Conservation (phyloP, 2,329 filamentous ascomycete genomes). For the Aspergillus sp. region DNA sequence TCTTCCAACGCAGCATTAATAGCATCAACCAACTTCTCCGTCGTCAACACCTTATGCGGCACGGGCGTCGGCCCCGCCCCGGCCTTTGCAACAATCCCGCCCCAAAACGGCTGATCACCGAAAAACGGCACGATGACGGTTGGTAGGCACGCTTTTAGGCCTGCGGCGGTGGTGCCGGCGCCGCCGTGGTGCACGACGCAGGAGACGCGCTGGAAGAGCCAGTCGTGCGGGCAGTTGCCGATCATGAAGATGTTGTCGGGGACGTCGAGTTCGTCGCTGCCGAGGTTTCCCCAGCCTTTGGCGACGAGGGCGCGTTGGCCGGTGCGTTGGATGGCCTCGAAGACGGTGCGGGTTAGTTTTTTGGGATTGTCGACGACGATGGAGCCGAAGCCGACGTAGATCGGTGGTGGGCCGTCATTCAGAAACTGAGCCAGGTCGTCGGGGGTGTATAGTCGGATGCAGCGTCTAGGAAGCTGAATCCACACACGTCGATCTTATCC, state of each 20-base stretch:
- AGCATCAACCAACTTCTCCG: slow-evolving; percentile 61
- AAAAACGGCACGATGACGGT: slow-evolving; percentile 85
- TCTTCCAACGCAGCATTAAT: slow-evolving; percentile 58
- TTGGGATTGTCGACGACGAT: slow-evolving; percentile 76
- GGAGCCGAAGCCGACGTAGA: slow-evolving; percentile 80
- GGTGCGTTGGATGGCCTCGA: slow-evolving; percentile 62
- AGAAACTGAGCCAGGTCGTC: slow-evolving; percentile 64
- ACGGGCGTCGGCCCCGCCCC: slow-evolving; percentile 69
- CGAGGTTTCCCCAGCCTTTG: slow-evolving; percentile 83
- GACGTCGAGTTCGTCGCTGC: slow-evolving; percentile 63
- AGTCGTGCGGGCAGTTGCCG: slow-evolving; percentile 82
- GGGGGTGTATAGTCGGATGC: slow-evolving; percentile 63
- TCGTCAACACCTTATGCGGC: slow-evolving; percentile 63
- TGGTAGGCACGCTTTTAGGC: slow-evolving; percentile 73
- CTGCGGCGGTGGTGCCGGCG: slow-evolving; percentile 80
- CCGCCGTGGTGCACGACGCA: slow-evolving; percentile 85
- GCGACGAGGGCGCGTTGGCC: slow-evolving; percentile 77
- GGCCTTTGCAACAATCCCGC: slow-evolving; percentile 66
- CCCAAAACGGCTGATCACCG: slow-evolving; percentile 81
- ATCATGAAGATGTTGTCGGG: slow-evolving; percentile 77
- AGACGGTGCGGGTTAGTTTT: slow-evolving; percentile 65
- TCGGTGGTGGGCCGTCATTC: slow-evolving; percentile 62
- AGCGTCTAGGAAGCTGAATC: slow-evolving; percentile 70
- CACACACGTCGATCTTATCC: slow-evolving; percentile 65
- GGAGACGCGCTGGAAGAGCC: slow-evolving; percentile 77